Evolutionary conservation across 495 filamentous ascomycete species (phyloP), one percentile per base, ranked within the genome.

Genomic region (Penicillium odoratum): DNA sequence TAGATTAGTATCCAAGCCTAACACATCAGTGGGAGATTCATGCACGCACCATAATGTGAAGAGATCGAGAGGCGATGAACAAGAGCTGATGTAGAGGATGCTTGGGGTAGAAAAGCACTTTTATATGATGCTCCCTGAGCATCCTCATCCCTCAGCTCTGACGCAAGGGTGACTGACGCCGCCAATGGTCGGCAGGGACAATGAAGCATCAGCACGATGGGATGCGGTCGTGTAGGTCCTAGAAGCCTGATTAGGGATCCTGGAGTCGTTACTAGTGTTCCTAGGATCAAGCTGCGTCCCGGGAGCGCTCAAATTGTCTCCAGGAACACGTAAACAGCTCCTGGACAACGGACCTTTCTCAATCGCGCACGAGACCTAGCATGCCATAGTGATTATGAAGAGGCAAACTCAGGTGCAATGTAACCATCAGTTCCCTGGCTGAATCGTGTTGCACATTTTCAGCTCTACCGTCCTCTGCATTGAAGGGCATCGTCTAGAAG

Each of bases 31-130:
- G 44, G 40, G 34, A 26, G 34, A 57, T 34, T 45, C 50, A 47
- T 40, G 31, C 0, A 53, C 43, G 60, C 48, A 11, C 38, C 36
- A 40, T 40, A 7, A 40, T 40, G 36, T 40, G 36, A 40, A n/a
- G 36, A 40, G 15, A n/a, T 7, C 6, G 4, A 40, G 36, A 40
- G 6, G 36, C n/a, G 36, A 40, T 40, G 36, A 40, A 40, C 36
- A n/a, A n/a, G 36, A 40, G 36, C 36, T 40, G 13, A 40, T 40
- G 13, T 40, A 40, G 11, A n/a, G 13, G 36, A 1, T 40, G 13
- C 2, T 40, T 40, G 13, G 13, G 36, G 36, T 40, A 40, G 36
- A 40, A 40, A n/a, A 11, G 36, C 36, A n/a, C 3, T 40, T 33
- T 40, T 40, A 40, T 40, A 40, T 40, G 15, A 40, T 40, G 10